A percentile compares a stretch with the other conserved stretches of the same genome.
These are phyloP conservation scores for Solanum dulcamara DNA, from an alignment of 257 asterid genomes.

Conservation along the genomic window DNA sequence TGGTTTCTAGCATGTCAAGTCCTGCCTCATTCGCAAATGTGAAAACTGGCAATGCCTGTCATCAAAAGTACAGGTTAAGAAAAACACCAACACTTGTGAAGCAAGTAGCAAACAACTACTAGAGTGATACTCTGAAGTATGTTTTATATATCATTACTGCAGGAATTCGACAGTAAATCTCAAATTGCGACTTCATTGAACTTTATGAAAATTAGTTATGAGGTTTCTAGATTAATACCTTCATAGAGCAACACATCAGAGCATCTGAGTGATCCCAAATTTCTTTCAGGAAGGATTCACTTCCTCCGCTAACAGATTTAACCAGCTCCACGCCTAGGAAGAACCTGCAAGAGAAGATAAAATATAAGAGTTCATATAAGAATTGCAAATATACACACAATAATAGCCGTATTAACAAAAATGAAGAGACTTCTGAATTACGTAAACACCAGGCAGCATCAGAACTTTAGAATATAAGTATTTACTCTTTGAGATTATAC, in stretches of 20 bases:
- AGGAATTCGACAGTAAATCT: background rate
- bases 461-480: no score
- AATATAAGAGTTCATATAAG: background rate
- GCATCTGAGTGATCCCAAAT: conserved; percentile 96
- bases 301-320: conserved; percentile 54
- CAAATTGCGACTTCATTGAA: background rate
- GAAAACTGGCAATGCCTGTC: conserved; percentile 85
- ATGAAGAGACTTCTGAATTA: no score
- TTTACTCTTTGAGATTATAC: background rate
- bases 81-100: background rate
- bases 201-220: background rate
- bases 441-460: no score
- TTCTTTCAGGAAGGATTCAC: conserved; percentile 51
- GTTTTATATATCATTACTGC: background rate
- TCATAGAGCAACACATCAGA: conserved; percentile 75
- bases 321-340: conserved; percentile 81
- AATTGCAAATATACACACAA: background rate
- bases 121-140: background rate
- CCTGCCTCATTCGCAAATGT: conserved; percentile 91
- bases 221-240: conserved; percentile 26
- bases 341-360: conserved; percentile 31
- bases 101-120: background rate
- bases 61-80: background rate
- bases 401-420: background rate
- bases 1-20: conserved; percentile 96